phyloP scores from a whole-genome alignment of 2,329 filamentous ascomycete genomes.

The Cercospora berteroae region DNA sequence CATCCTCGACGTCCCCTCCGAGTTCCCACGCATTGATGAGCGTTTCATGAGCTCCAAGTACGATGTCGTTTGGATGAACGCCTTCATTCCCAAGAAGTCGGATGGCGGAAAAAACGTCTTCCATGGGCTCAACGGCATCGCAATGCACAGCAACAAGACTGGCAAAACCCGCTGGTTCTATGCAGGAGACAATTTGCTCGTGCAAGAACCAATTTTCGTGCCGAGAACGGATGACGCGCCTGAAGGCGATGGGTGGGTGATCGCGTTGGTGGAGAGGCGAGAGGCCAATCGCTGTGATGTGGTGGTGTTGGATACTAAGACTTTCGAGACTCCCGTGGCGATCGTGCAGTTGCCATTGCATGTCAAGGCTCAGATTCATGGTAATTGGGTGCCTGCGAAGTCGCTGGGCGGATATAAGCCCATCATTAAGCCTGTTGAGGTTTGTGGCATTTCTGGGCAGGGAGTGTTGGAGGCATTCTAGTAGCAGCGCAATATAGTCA shows the following conservation, averaged over 20 bases:
- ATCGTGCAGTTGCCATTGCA: slow-evolving; percentile 43
- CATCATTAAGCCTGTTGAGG: slow-evolving; percentile 14
- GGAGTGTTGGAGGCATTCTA: slow-evolving; percentile 17
- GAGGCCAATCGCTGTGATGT: slow-evolving; percentile 34
- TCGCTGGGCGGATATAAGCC: slow-evolving; percentile 17
- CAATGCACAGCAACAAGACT: slow-evolving; percentile 24
- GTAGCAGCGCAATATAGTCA: neutral
- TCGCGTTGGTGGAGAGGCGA: slow-evolving; percentile 44
- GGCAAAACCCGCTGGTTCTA: slow-evolving; percentile 38
- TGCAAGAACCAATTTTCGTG: slow-evolving; percentile 57
- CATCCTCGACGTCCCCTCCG: slow-evolving; percentile 42
- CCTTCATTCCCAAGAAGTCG: slow-evolving; percentile 37
- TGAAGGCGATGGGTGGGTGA: slow-evolving; percentile 54
- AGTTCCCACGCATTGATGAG: slow-evolving; percentile 49
- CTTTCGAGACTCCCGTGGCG: slow-evolving; percentile 42
- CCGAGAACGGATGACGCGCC: slow-evolving; percentile 42
- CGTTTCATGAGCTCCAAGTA: slow-evolving; percentile 44
- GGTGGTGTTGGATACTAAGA: slow-evolving; percentile 44
- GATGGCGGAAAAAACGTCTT: slow-evolving; percentile 40
- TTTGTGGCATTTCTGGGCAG: slow-evolving; percentile 12
- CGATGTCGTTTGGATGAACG: slow-evolving; percentile 43
- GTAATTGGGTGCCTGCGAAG: slow-evolving; percentile 21
- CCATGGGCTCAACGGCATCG: slow-evolving; percentile 25
- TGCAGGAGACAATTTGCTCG: slow-evolving; percentile 43
- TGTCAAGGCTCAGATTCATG: slow-evolving; percentile 24